These are phyloP conservation scores for Babjeviella inositovora DNA, from an alignment of 805 yeast genomes.

Conservation along the genomic window DNA sequence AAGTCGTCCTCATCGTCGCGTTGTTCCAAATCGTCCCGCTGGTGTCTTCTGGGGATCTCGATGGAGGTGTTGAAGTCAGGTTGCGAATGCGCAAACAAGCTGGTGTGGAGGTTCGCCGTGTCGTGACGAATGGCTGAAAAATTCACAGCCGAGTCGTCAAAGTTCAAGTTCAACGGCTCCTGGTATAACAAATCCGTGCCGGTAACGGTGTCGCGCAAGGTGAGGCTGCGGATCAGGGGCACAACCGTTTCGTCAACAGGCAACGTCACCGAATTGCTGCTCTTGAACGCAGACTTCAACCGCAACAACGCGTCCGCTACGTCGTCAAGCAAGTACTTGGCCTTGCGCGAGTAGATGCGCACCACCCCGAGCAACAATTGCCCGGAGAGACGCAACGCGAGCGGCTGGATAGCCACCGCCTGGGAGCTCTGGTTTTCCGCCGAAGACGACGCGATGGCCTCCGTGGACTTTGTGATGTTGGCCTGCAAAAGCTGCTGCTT, in stretches of 20 bases:
- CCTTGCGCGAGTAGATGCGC: conserved; percentile 71
- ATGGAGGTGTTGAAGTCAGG: conserved; percentile 36
- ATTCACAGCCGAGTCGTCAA: no score
- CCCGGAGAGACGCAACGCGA: conserved; percentile 72
- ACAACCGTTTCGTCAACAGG: conserved; percentile 46
- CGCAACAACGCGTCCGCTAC: conserved; percentile 62
- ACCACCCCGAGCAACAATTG: conserved; percentile 80
- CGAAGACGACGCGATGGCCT: conserved; percentile 39
- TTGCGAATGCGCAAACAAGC: conserved; percentile 3
- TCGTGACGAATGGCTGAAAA: no score
- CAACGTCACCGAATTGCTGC: conserved; percentile 32
- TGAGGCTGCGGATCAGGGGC: conserved; percentile 39
- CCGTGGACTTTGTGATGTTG: conserved; percentile 48
- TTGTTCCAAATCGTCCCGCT: conserved; percentile 9
- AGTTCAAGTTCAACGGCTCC: conserved; percentile 43
- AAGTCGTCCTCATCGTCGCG: conserved; percentile 8
- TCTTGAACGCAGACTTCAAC: conserved; percentile 49
- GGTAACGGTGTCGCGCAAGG: conserved; percentile 65
- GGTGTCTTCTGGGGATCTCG: conserved; percentile 45
- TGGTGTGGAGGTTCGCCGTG: conserved; percentile 1
- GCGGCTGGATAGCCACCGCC: conserved; percentile 24
- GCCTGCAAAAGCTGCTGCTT: conserved; percentile 61
- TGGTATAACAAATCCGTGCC: conserved; percentile 59
- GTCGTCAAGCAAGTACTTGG: conserved; percentile 71
- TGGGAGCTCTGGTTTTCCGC: conserved; percentile 3